Conservation (phyloP, 2,329 filamentous ascomycete genomes). For the Tolypocladium nubicola region DNA sequence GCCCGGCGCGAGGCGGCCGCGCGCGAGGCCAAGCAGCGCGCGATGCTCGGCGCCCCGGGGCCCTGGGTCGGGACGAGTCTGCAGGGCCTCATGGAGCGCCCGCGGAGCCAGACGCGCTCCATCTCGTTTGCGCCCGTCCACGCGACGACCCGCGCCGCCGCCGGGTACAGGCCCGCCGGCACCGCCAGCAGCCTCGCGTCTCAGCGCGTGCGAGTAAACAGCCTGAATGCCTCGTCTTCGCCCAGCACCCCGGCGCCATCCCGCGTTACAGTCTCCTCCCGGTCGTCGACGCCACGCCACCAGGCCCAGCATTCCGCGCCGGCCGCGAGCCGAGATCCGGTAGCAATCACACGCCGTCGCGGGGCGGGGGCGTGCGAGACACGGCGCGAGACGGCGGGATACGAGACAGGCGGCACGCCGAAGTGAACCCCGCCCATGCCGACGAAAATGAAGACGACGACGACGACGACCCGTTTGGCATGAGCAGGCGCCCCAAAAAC, state of each 20-base stretch:
- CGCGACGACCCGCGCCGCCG: background rate
- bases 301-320: background rate
- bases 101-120: slow-evolving; percentile 18
- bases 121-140: slow-evolving; percentile 5
- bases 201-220: too few species aligned
- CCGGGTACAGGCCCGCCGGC: background rate
- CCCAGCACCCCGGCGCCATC: background rate
- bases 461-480: slow-evolving; percentile 23
- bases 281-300: background rate
- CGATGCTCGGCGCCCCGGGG: slow-evolving; percentile 4
- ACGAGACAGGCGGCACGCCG: slow-evolving; percentile 1
- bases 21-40: slow-evolving; percentile 14
- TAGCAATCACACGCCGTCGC: background rate
- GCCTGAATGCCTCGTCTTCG: background rate
- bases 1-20: slow-evolving; percentile 10
- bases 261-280: background rate
- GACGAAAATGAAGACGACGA: slow-evolving; percentile 14
- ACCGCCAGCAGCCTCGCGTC: background rate
- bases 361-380: background rate
- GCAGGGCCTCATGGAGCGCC: slow-evolving; percentile 32
- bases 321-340: background rate
- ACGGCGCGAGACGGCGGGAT: background rate
- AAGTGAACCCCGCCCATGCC: background rate
- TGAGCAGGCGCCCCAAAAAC: slow-evolving; percentile 17
- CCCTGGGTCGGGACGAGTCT: slow-evolving; percentile 23